phyloP scores from a whole-genome alignment of 495 filamentous ascomycete species.

The Lepidopterella palustris region DNA sequence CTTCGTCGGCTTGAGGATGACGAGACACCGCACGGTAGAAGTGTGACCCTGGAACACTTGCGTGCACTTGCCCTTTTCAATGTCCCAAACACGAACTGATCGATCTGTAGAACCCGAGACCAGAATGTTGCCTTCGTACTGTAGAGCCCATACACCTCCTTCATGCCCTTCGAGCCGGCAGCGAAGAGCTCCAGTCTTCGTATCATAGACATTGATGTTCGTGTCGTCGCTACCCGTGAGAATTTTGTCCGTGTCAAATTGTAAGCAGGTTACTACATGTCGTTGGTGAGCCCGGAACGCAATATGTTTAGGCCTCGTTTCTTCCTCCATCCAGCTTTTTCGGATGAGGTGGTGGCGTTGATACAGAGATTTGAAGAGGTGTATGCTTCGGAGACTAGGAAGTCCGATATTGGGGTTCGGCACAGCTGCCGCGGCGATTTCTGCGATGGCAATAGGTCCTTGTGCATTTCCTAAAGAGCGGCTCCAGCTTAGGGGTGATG shows the following conservation, averaged over 20 bases:
- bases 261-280: constrained; percentile 94
- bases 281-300: constrained; percentile 93
- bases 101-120: constrained; percentile 96
- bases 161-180: constrained; percentile 86
- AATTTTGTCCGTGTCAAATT: constrained; percentile 97
- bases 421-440: constrained; percentile 70
- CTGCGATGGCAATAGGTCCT: constrained; percentile 80
- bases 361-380: constrained; percentile 95
- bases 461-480: constrained; percentile 47
- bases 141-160: constrained; percentile 94
- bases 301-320: constrained; percentile 83
- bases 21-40: constrained; percentile 90
- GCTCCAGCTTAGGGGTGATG: constrained; percentile 42
- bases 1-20: constrained; percentile 83
- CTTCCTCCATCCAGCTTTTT: constrained; percentile 79
- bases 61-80: constrained; percentile 80
- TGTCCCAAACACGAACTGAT: constrained; percentile 96
- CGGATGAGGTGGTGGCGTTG: constrained; percentile 84
- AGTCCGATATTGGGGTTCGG: constrained; percentile 77
- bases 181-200: constrained; percentile 80
- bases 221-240: constrained; percentile 97
- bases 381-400: constrained; percentile 68
- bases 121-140: constrained; percentile 89
- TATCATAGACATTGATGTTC: constrained; percentile 97
- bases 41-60: constrained; percentile 97